Evolutionary conservation across 2,329 filamentous ascomycete species (phyloP).

Genomic region (Scedosporium boydii): DNA sequence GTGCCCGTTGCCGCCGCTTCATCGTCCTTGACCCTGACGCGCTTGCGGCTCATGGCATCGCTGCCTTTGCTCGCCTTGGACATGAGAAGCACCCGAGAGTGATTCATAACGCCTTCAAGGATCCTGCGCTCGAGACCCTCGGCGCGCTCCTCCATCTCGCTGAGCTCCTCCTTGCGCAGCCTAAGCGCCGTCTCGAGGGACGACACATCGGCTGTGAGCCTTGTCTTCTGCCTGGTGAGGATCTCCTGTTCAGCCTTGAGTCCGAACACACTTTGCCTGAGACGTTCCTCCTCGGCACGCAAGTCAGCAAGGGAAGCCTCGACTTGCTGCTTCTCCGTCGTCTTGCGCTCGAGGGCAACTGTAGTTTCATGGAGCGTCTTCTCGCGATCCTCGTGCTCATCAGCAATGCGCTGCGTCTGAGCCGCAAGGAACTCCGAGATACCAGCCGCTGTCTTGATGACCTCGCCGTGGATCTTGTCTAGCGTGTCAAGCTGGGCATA

Average conservation of each 20-base stretch:
- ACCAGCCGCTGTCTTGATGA: conserved; percentile 74
- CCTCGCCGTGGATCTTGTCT: conserved; percentile 81
- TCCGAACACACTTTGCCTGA: conserved; percentile 45
- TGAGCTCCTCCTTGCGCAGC: conserved; percentile 82
- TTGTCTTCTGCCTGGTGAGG: conserved; percentile 66
- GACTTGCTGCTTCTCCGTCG: conserved; percentile 54
- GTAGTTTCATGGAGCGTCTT: conserved; percentile 72
- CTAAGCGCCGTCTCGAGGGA: conserved; percentile 83
- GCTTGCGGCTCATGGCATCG: conserved; percentile 51
- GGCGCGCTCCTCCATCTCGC: conserved; percentile 81
- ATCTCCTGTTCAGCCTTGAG: conserved; percentile 64
- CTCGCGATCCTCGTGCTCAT: conserved; percentile 71
- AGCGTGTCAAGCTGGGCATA: conserved; percentile 71
- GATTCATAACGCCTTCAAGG: conserved; percentile 90
- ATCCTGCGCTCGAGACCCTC: conserved; percentile 87
- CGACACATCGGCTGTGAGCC: conserved; percentile 76
- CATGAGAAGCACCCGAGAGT: conserved; percentile 83
- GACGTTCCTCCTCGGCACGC: conserved; percentile 40
- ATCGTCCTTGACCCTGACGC: conserved; percentile 39
- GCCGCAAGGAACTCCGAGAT: conserved; percentile 72
- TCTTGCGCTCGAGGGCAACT: conserved; percentile 68
- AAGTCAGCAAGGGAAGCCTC: conserved; percentile 43
- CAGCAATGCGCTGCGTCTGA: conserved; percentile 64
- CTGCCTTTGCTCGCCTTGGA: conserved; percentile 46
- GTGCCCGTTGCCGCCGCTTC: conserved; percentile 15